Evolutionary conservation across 805 yeast species (phyloP), one percentile per base, ranked within the genome.

Genomic region (Danielozyma ontarioensis): DNA sequence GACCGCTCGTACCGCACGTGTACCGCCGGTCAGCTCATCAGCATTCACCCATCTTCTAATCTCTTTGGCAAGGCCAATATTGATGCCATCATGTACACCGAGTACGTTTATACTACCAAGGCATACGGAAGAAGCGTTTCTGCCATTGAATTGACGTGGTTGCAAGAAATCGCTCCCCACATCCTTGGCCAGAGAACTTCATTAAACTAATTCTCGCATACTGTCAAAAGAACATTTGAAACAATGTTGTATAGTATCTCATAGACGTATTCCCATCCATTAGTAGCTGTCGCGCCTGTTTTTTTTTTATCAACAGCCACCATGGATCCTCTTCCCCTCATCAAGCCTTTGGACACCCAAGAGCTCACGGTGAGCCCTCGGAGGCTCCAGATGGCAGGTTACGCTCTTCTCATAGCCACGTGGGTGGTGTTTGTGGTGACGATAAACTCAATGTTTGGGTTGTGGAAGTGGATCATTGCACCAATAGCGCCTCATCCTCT

Each of bases 111-210:
- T 55, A 93, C 98, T 1, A 74, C 89, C 11, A 87, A 87, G 55
- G 95, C 96, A 1, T 93, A 89, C 50, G 97, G 95, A 1, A 70
- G 98, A 47, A 81, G 70, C 41, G 95, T 89, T n/a, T 80, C 88
- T 31, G 78, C 82, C 12, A 72, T 93, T 17, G 84, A 86, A 50
- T 60, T 86, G 34, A 74, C 76, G 12, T 90, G 97, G 97, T 59
- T 93, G 31, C 90, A 83, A 51, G 93, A 84, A 41, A 70, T 80
- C 2, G 84, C 88, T 0, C 87, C 87, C 0, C 81, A 80, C 41
- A 51, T 76, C 15, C 57, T 78, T 29, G 77, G 80, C 17, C n/a
- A n/a, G n/a, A n/a, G n/a, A n/a, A n/a, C n/a, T n/a, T n/a, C n/a
- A n/a, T n/a, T n/a, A n/a, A n/a, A n/a, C n/a, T n/a, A n/a, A n/a